Evolutionary conservation across 768 basidiomycete genomes (phyloP).

Genomic region (Albatrellus ellisii): DNA sequence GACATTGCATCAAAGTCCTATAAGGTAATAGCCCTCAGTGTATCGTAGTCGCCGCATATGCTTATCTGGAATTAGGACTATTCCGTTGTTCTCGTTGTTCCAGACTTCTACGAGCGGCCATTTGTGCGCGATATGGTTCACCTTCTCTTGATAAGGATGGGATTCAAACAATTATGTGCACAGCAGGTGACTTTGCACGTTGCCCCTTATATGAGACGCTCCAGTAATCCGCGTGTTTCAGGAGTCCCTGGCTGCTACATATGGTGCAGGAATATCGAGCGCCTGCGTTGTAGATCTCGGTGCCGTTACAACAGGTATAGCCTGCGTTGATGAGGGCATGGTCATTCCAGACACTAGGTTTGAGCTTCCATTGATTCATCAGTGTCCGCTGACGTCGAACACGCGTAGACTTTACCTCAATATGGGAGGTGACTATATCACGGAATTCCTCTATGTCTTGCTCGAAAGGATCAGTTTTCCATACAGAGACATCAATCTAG

Average conservation of each 20-base stretch:
- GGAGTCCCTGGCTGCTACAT: conserved; percentile 90
- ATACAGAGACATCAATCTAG: conserved; percentile 72
- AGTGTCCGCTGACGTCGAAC: neutral
- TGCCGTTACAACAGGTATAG: conserved; percentile 67
- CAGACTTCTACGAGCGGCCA: conserved; percentile 78
- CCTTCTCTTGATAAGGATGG: conserved; percentile 63
- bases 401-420: conserved; percentile 57
- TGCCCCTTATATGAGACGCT: no score
- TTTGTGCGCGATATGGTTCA: conserved; percentile 74
- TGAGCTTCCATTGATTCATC: conserved; percentile 4
- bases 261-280: conserved; percentile 88
- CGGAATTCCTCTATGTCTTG: conserved; percentile 73
- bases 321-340: conserved; percentile 91
- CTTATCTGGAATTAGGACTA: conserved; percentile 60
- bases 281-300: conserved; percentile 97
- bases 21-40: no score
- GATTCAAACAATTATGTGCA: conserved; percentile 86
- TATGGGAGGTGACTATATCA: conserved; percentile 93
- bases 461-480: conserved; percentile 78
- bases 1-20: conserved; percentile 38
- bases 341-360: conserved; percentile 82
- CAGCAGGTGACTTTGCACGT: conserved; percentile 53
- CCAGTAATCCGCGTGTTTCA: conserved; percentile 20
- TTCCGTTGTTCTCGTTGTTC: conserved; percentile 80
- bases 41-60: conserved; percentile 1